Evolutionary conservation across 331 rosid genomes (phyloP), one percentile per base, ranked within the genome.

Genomic region (Acacia concinna): DNA sequence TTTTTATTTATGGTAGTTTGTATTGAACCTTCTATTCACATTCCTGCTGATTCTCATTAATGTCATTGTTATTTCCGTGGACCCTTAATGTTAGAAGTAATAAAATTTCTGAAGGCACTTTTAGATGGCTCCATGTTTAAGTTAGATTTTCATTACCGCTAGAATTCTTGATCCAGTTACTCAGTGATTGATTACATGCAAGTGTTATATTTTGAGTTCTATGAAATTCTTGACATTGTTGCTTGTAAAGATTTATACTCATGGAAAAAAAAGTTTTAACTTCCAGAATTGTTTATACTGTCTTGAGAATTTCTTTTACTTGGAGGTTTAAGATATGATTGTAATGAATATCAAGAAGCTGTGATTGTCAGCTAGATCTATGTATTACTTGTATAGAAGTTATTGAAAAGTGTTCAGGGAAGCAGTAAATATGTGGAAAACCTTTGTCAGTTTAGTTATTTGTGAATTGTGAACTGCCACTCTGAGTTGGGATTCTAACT

Each of bases 361-460:
- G 49, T 27, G 69, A 44, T 28, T 62, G 27, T 68, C 52, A 44
- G 72, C 81, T 75, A 43, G 68, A 62, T 71, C 74, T 30, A 28
- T 62, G 32, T 47, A 15, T 71, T 30, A 49, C 41, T 64, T 56
- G 30, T 38, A 40, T 38, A 73, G 30, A 72, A 31, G 9, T 18
- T 17, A 51, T 71, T 30, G 43, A 32, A 30, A 44, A 44, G 40
- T 73, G 65, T 59, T 68, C 27, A 57, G 25, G 62, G 5, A 65
- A 73, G 51, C 76, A 25, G 83, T 31, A 18, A 46, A 73, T 57
- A 73, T 32, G 68, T 66, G 14, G 15, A 66, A 51, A 41, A 59
- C 44, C 76, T 72, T 14, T 74, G 23, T 74, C 11, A 21, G 17
- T 73, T 43, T 57, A 35, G 27, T 34, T 73, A n/a, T 20, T 43